Base-by-base conservation (phyloP, 768 basidiomycete genomes). In the Chalciporus chontae region DNA sequence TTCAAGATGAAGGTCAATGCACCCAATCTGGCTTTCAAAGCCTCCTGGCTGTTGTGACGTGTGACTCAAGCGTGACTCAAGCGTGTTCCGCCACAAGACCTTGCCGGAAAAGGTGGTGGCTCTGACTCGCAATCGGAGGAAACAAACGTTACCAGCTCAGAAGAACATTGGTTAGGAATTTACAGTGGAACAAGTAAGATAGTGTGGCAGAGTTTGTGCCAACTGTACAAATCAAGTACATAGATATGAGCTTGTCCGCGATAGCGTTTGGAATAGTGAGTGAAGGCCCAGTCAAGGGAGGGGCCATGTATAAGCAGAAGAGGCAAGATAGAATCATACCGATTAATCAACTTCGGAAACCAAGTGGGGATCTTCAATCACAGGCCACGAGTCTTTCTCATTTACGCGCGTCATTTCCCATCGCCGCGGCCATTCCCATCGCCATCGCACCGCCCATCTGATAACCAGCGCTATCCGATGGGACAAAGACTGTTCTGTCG, bases 381-480 rank as follows among this genome's bases (percentile, higher is more conserved):
- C 17, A 31, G 14, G 34, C n/a, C 34, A n/a, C 10, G 13, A 31
- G 29, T 31, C 21, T n/a, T n/a, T 0, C 42, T 60, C 38, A 67
- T 37, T 47, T 49, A 34, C 54, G 52, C 24, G 55, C 53, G n/a
- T 52, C 56, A 43, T 43, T 59, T 10, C 84, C 85, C 73, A 88
- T 71, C 0, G 78, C 77, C 11, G 84, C 79, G 37, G 85, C 84
- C 81, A 88, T 77, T n/a, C 86, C 85, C 21, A 77, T 54, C 2
- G 82, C 77, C 79, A 86, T 79, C 17, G 81, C 73, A 54, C 71
- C 73, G 6, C 80, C 81, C 76, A 85, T 76, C 49, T 80, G 79
- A 17, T 70, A 69, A 5, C 81, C 83, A 15, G 76, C 62, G 11
- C 75, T 77, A 8, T 87, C 85, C 0, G 76, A 69, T n/a, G 87